phyloP scores from a whole-genome alignment of 1,284 basidiomycete genomes.

The Athelia psychrophila region DNA sequence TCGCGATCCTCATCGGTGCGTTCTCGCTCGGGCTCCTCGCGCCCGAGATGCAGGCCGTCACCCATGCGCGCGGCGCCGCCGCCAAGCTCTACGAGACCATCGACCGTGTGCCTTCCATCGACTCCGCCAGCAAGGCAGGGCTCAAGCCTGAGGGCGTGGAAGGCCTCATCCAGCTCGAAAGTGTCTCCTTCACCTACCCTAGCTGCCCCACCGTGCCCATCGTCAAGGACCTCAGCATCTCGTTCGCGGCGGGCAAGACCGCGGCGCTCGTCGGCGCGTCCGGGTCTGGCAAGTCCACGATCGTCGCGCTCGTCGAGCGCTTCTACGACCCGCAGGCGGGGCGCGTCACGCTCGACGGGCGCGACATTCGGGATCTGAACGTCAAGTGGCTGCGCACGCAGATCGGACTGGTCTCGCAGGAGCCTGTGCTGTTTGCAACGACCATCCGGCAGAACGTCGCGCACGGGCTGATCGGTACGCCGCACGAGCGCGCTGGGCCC shows the following conservation, averaged over 20 bases:
- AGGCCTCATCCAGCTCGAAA: conserved; percentile 57
- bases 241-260: conserved; percentile 51
- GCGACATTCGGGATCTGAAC: conserved; percentile 57
- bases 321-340: conserved; percentile 71
- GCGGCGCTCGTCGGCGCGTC: conserved; percentile 66
- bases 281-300: conserved; percentile 65
- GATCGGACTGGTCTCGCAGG: conserved; percentile 67
- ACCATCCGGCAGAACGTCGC: conserved; percentile 67
- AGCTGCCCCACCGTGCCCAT: conserved; percentile 66
- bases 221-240: conserved; percentile 51
- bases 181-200: conserved; percentile 74
- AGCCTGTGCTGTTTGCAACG: conserved; percentile 66
- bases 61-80: conserved; percentile 85
- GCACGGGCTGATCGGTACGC: conserved; percentile 62
- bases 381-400: conserved; percentile 66
- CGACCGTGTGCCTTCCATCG: conserved; percentile 83
- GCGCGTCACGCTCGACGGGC: conserved; percentile 55
- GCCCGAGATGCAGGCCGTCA: conserved; percentile 52
- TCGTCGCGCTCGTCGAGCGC: conserved; percentile 55
- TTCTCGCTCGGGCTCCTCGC: conserved; percentile 78
- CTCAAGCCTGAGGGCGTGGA: conserved; percentile 65
- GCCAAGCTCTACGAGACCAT: conserved; percentile 93
- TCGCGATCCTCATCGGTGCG: conserved; percentile 86
- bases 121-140: conserved; percentile 73
- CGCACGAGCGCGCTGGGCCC: conserved; percentile 35